phyloP scores from a whole-genome alignment of 495 filamentous ascomycete genomes.

The Chaetomium cochliodes region DNA sequence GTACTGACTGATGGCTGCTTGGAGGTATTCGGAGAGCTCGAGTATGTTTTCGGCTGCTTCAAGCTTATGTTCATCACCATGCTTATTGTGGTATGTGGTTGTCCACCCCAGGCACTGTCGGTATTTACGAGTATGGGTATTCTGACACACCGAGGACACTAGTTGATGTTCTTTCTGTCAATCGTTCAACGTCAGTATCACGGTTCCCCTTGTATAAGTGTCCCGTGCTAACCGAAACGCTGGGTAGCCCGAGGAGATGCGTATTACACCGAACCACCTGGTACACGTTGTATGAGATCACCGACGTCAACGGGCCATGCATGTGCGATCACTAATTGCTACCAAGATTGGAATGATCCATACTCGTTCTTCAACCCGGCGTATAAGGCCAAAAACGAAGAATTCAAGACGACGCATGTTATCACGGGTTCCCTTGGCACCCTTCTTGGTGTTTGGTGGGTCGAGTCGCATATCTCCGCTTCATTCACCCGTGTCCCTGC shows the following conservation, averaged over 20 bases:
- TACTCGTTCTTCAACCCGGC: conserved; percentile 40
- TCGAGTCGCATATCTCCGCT: neutral
- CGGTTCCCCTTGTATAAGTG: neutral
- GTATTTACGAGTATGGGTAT: neutral
- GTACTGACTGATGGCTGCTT: neutral
- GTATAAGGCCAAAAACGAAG: conserved; percentile 32
- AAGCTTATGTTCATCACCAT: conserved; percentile 49
- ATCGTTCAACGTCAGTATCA: conserved; percentile 33
- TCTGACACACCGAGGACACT: neutral
- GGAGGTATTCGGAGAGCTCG: conserved; percentile 48
- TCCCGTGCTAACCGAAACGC: conserved; percentile 9
- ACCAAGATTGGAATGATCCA: conserved; percentile 36
- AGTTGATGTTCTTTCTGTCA: conserved; percentile 40
- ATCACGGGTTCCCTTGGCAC: conserved; percentile 30
- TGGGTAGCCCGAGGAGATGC: conserved; percentile 33
- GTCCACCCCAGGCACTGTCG: too few relatives aligned
- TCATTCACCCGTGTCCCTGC: neutral
- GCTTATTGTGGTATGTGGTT: conserved; percentile 38
- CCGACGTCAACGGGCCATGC: neutral
- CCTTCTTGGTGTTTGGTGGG: conserved; percentile 39
- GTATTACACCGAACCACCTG: conserved; percentile 36
- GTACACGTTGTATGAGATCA: conserved; percentile 36
- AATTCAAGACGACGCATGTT: conserved; percentile 23
- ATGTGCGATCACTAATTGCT: neutral
- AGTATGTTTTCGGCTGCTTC: conserved; percentile 48